Evolutionary conservation across 805 yeast genomes (phyloP).

Genomic region (Candida nanaspora): DNA sequence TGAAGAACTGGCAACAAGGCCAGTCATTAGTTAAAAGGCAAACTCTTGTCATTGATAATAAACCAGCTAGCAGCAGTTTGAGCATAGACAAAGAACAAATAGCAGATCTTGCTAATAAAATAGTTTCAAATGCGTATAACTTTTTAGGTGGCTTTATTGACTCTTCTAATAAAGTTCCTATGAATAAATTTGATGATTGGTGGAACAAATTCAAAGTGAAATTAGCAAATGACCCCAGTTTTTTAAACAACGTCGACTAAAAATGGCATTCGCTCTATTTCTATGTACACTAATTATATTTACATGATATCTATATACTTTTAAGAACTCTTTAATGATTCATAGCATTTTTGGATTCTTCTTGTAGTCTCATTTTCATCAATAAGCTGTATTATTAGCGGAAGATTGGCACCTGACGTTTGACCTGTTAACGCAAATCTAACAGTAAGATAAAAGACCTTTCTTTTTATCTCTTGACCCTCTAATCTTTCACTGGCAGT

Average conservation of each 20-base stretch:
- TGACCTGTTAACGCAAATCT: constrained; percentile 69
- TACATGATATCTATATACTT: too few relatives aligned
- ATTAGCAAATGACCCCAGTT: constrained; percentile 74
- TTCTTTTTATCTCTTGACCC: constrained; percentile 7
- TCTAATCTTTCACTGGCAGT: neutral
- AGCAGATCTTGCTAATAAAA: constrained; percentile 72
- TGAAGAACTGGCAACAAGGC: constrained; percentile 28
- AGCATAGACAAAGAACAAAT: constrained; percentile 20
- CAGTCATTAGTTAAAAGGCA: too few relatives aligned
- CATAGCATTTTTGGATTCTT: neutral
- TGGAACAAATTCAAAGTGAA: constrained; percentile 84
- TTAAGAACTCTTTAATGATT: neutral
- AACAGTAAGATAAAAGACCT: constrained; percentile 45
- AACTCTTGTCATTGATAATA: neutral
- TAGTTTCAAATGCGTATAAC: constrained; percentile 89
- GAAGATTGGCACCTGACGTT: constrained; percentile 62
- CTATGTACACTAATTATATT: too few relatives aligned
- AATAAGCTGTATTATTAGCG: constrained; percentile 45
- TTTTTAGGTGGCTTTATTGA: constrained; percentile 85
- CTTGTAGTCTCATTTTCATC: constrained; percentile 33
- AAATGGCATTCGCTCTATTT: too few relatives aligned
- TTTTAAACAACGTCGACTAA: constrained; percentile 45
- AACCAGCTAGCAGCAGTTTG: too few relatives aligned
- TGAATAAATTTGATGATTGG: constrained; percentile 88
- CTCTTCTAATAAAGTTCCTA: constrained; percentile 70